These are phyloP conservation scores for Phanerodontia chrysosporium DNA, from an alignment of 768 basidiomycete genomes.

Conservation along the genomic window DNA sequence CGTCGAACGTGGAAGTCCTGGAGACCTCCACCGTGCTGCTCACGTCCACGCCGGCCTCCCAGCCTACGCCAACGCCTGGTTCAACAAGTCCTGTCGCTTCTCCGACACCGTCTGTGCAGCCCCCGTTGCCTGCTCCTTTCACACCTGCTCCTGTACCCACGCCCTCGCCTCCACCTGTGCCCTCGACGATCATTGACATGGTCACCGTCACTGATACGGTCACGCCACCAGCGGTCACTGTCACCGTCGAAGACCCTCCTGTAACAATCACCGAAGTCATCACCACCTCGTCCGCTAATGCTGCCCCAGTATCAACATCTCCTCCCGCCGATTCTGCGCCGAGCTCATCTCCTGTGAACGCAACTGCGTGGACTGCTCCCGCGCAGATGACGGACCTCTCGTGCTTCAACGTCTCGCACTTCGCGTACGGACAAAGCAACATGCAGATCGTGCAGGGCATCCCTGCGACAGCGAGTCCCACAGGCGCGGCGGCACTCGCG, in stretches of 20 bases:
- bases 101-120: no score
- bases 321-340: conserved; percentile 14
- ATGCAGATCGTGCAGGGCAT: conserved; percentile 49
- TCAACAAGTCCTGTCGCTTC: no score
- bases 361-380: conserved; percentile 47
- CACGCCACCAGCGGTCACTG: neutral
- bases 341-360: neutral
- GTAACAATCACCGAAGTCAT: conserved; percentile 14
- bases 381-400: conserved; percentile 52
- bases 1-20: conserved; percentile 10
- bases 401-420: conserved; percentile 54
- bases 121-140: no score
- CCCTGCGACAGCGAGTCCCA: conserved; percentile 30
- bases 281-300: conserved; percentile 14
- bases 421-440: conserved; percentile 52
- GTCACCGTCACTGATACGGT: neutral
- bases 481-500: conserved; percentile 18
- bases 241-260: conserved; percentile 9
- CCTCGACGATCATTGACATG: neutral
- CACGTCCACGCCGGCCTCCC: neutral
- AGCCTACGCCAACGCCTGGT: neutral
- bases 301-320: conserved; percentile 14
- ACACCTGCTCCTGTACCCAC: neutral
- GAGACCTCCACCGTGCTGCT: conserved; percentile 11
- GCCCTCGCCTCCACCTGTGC: no score